Base-by-base conservation (phyloP, 1,139 yeast species). In the Entelexis paramagnoliae region DNA sequence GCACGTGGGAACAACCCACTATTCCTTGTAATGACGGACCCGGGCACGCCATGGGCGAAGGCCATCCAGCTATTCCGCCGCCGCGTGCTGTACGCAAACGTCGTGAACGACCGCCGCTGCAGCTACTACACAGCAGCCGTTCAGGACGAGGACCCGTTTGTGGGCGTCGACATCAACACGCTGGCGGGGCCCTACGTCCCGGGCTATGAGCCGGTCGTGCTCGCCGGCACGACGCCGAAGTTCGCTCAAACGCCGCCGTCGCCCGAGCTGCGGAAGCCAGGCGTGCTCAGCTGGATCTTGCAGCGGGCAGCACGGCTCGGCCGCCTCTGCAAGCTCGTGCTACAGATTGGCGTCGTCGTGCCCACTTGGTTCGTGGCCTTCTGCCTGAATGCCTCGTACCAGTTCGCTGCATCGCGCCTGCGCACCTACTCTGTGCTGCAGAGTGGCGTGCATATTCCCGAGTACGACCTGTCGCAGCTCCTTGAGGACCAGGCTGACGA, bases 101-200 rank as follows among this genome's bases (percentile, higher is more conserved):
- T 82, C 40, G 75, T 83, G 54, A 83, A 85, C 58, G 95, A 86
- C 66, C 80, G 79, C 59, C 75, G 95, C 59, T 80, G 93, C 5
- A 76, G 84, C 30, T 86, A 86, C 81, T 85, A 83, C 74, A 85
- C 95, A 0, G 73, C 94, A 0, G 83, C 84, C 2, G 82, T 83
- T 32, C 76, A 83, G 2, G 62, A 69, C 11, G 68, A 69, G 20
- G 93, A 86, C 62, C 93, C 93, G 0, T 84, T 62, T 52, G 28
- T 9, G 3, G 71, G 68, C 51, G 61, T 66, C 16, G 65, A 64
- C 51, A 61, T 64, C 41, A 11, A 35, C n/a, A 22, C 14, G 19
- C 68, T 74, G 46, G 49, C 63, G n/a, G 70, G 80, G 24, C 71
- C 72, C 11, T 80, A 71, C 57, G 55, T 79, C 1, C 64, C 68